Base-by-base conservation (phyloP, 2,329 filamentous ascomycete genomes). In the Cercospora sp. region DNA sequence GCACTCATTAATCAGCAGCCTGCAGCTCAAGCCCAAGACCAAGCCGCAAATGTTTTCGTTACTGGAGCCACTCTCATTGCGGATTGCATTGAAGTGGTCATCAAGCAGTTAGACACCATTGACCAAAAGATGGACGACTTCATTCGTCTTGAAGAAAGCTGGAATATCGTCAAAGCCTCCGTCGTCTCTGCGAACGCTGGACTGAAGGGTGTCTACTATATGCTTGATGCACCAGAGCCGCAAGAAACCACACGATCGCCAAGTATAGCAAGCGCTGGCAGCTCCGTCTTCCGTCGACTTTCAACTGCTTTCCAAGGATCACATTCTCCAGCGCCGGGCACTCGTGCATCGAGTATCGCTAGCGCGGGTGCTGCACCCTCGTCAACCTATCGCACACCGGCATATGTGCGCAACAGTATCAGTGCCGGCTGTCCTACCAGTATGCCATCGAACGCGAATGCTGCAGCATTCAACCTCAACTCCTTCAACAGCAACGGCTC, bases 101-200 rank as follows among this genome's bases (percentile, higher is more conserved):
- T 82, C 49, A 76, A 78, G 43, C 75, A 83, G 61, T 79, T 83
- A 70, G 76, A 80, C 16, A 68, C 72, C 7, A 72, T 83, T 4
- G 81, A 83, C 49, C 68, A 76, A 5, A 78, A 77, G 70, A 75
- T 82, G 58, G 77, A 81, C 66, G 82, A 84, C 73, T 82, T 82
- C 69, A 82, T 83, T 65, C 79, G 80, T 2, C 76, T 83, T 8
- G 82, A 84, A 66, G 81, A 82, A 65, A 78, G 79, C 49, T 83
- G 80, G 78, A 79, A 76, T 24, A 77, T 72, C 9, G 81, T 83
- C 51, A 81, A 83, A 65, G 79, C 77, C 8, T 79, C 80, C 0
- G 79, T 82, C 3, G 77, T 80, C 40, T 76, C 78, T 8, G 78
- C 80, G 37, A 78, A 82, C 37, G 79, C 80, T 5, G 81, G 80